Percentiles rank a stretch among this genome's conserved stretches.
These are phyloP conservation scores for Epichloe brachyelytri DNA, from an alignment of 2,329 filamentous ascomycete genomes.

Conservation along the genomic window DNA sequence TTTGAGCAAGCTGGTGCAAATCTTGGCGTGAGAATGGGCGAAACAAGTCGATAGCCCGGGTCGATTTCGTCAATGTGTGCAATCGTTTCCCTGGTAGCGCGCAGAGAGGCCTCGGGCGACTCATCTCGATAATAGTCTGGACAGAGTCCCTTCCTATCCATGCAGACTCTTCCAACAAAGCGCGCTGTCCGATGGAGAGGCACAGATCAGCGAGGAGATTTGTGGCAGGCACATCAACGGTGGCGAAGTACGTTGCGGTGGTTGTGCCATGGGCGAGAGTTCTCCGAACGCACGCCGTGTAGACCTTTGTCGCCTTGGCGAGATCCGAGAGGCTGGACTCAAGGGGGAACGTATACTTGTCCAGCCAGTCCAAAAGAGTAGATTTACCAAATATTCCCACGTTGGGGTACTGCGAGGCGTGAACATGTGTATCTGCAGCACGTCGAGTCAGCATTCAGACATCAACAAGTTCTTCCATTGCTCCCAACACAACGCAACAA, in stretches of 20 bases:
- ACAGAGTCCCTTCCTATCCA: constrained; percentile 57
- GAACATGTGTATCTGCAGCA: constrained; percentile 76
- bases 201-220: constrained; percentile 83
- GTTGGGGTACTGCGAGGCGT: constrained; percentile 92
- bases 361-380: constrained; percentile 85
- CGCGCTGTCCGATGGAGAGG: constrained; percentile 66
- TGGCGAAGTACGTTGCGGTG: constrained; percentile 89
- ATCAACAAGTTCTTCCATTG: not conserved
- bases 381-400: constrained; percentile 86
- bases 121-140: constrained; percentile 73
- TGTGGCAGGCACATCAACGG: constrained; percentile 74
- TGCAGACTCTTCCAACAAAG: constrained; percentile 88
- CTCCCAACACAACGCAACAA: not conserved
- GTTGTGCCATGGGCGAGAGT: constrained; percentile 88
- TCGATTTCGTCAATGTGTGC: constrained; percentile 56
- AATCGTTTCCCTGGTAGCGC: constrained; percentile 46
- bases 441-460: not conserved
- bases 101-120: constrained; percentile 42
- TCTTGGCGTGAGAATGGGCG: constrained; percentile 65
- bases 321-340: constrained; percentile 62
- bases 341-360: constrained; percentile 89
- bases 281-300: constrained; percentile 62
- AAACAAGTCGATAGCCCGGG: constrained; percentile 49
- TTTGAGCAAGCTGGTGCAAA: constrained; percentile 52
- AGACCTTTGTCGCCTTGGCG: constrained; percentile 54